Percentiles rank a stretch among this genome's conserved stretches.
phyloP scores from a whole-genome alignment of 768 basidiomycete genomes.

The Suillus paluster region DNA sequence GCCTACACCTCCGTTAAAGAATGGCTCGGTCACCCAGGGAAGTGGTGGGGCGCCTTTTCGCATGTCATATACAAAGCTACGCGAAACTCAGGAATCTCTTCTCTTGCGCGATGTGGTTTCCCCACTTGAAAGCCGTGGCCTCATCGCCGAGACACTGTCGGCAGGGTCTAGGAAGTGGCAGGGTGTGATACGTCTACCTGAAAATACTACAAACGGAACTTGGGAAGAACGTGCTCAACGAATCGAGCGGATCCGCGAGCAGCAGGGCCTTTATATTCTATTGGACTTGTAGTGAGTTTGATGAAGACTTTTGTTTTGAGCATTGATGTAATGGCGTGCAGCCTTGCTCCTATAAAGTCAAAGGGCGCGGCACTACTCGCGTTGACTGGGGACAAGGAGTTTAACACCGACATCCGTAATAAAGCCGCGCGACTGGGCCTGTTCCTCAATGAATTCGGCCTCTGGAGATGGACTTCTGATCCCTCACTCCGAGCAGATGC shows the following conservation, averaged over 20 bases:
- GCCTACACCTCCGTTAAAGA: conserved; percentile 33
- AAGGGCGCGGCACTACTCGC: conserved; percentile 56
- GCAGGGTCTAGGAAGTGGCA: conserved; percentile 47
- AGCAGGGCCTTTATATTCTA: conserved; percentile 44
- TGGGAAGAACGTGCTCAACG: conserved; percentile 36
- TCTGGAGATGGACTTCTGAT: conserved; percentile 58
- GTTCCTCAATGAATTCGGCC: conserved; percentile 62
- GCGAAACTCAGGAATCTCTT: conserved; percentile 16
- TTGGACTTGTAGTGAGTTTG: conserved; percentile 37
- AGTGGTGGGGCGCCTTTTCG: not conserved
- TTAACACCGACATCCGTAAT: conserved; percentile 45
- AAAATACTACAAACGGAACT: conserved; percentile 20
- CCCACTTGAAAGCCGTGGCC: conserved; percentile 46
- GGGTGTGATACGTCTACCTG: conserved; percentile 56
- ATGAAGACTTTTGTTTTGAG: not conserved
- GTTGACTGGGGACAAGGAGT: conserved; percentile 60
- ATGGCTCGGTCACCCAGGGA: not conserved
- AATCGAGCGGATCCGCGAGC: conserved; percentile 23
- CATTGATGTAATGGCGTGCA: conserved; percentile 12
- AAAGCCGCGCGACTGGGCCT: conserved; percentile 51
- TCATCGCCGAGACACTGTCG: conserved; percentile 45
- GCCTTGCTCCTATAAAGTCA: conserved; percentile 52
- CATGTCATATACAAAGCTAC: conserved; percentile 1
- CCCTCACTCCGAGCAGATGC: conserved; percentile 7
- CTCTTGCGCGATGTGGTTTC: conserved; percentile 46